phyloP scores from a whole-genome alignment of 352 stramenopile genomes.

The Phytophthora melonis region DNA sequence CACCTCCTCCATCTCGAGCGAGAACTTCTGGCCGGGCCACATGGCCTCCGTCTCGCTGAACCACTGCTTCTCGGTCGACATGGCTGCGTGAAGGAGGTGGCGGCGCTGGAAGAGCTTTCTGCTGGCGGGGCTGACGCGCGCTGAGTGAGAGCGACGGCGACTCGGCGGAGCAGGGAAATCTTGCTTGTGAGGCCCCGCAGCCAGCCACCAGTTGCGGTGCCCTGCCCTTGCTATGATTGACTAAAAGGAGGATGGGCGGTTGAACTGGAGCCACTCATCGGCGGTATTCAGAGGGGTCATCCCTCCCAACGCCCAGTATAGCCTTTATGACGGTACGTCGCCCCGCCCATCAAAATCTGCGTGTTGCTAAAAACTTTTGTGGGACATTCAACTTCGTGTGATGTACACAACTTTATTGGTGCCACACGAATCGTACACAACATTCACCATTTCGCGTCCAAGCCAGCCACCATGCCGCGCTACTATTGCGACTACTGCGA shows the following conservation, averaged over 20 bases:
- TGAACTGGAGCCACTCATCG: conserved; percentile 14
- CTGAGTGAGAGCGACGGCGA: conserved; percentile 16
- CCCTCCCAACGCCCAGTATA: background rate
- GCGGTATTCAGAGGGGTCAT: conserved; percentile 15
- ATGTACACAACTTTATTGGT: background rate
- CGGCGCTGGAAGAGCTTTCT: conserved; percentile 15
- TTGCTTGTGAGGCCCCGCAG: conserved; percentile 18
- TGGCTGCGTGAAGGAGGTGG: conserved; percentile 15
- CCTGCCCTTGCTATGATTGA: background rate
- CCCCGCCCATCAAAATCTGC: conserved; percentile 12
- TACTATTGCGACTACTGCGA: conserved; percentile 97
- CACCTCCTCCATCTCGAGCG: conserved; percentile 93
- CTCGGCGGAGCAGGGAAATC: conserved; percentile 33
- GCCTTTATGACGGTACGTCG: conserved; percentile 1
- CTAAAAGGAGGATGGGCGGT: conserved; percentile 27
- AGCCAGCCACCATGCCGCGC: conserved; percentile 75
- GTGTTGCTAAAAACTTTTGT: conserved; percentile 16
- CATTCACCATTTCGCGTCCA: conserved; percentile 2
- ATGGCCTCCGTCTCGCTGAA: conserved; percentile 96
- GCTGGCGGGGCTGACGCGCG: background rate
- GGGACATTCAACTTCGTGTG: conserved; percentile 1
- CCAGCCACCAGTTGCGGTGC: conserved; percentile 25
- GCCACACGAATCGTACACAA: conserved; percentile 13
- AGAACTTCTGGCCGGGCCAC: conserved; percentile 95
- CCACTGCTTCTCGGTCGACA: conserved; percentile 81